Conservation (phyloP, 768 basidiomycete genomes). For the Lentinula sp. region DNA sequence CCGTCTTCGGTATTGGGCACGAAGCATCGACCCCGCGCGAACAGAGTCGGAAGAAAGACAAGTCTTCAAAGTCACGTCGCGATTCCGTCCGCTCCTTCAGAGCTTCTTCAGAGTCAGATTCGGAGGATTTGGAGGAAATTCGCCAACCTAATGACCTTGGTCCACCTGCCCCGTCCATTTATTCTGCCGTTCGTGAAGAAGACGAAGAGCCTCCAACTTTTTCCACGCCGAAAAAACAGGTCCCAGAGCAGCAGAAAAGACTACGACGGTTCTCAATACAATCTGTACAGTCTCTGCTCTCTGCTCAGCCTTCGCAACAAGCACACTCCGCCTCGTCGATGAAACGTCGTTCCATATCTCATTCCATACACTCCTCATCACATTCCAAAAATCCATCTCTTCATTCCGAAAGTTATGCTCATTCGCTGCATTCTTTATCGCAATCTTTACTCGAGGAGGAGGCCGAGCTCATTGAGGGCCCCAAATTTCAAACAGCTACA, state of each 20-base stretch:
- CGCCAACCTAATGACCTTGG: not conserved
- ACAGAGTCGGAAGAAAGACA: not conserved
- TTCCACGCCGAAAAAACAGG: not conserved
- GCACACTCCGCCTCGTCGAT: not conserved
- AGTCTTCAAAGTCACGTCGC: not conserved
- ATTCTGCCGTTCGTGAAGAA: not conserved
- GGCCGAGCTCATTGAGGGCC: not conserved
- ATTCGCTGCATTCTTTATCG: not conserved
- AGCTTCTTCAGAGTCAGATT: not conserved
- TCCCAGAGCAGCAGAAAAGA: not conserved
- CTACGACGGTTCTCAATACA: constrained; percentile 1
- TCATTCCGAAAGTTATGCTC: not conserved
- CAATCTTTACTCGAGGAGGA: constrained; percentile 3
- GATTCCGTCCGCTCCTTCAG: not conserved
- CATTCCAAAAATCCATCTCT: not conserved
- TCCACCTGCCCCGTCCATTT: constrained; percentile 1
- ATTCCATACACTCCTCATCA: not conserved
- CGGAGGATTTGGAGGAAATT: constrained; percentile 3
- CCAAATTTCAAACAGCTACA: not conserved
- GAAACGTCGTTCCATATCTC: not conserved
- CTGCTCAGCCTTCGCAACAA: not conserved
- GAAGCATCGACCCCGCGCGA: not conserved
- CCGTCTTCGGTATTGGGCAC: not conserved
- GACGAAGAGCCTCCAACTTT: not conserved
- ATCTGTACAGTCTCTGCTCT: not conserved